phyloP scores from a whole-genome alignment of 768 basidiomycete genomes.

The Panaeolus cyanescens region DNA sequence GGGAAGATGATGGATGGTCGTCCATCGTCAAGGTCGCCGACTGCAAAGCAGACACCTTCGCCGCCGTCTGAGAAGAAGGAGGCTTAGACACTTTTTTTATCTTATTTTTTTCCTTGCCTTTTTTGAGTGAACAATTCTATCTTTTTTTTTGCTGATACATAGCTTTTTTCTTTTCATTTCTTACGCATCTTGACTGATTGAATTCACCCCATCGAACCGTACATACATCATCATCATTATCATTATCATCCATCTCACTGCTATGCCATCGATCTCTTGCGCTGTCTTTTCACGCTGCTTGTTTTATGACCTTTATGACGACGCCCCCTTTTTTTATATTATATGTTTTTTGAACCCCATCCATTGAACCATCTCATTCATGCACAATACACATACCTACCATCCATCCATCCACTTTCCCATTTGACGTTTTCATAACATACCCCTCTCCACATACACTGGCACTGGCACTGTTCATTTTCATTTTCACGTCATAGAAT shows the following conservation, averaged over 20 bases:
- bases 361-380: background rate
- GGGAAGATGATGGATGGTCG: conserved; percentile 57
- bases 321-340: background rate
- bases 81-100: conserved; percentile 12
- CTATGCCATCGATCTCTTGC: background rate
- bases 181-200: background rate
- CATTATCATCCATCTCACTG: background rate
- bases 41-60: conserved; percentile 54
- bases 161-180: background rate
- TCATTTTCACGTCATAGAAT: background rate
- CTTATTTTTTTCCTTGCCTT: conserved; percentile 10
- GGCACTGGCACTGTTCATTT: too few species aligned
- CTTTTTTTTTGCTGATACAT: background rate
- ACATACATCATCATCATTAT: conserved; percentile 5
- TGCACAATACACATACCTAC: background rate
- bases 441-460: background rate
- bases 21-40: conserved; percentile 50
- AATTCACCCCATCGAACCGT: background rate
- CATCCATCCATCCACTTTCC: background rate
- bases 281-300: background rate
- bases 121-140: conserved; percentile 16
- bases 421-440: background rate
- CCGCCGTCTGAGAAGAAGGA: conserved; percentile 53
- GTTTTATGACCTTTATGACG: conserved; percentile 4
- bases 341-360: background rate